Base-by-base conservation (phyloP, 192 early-diverging fungal genomes). In the Umbelopsis ramanniana region DNA sequence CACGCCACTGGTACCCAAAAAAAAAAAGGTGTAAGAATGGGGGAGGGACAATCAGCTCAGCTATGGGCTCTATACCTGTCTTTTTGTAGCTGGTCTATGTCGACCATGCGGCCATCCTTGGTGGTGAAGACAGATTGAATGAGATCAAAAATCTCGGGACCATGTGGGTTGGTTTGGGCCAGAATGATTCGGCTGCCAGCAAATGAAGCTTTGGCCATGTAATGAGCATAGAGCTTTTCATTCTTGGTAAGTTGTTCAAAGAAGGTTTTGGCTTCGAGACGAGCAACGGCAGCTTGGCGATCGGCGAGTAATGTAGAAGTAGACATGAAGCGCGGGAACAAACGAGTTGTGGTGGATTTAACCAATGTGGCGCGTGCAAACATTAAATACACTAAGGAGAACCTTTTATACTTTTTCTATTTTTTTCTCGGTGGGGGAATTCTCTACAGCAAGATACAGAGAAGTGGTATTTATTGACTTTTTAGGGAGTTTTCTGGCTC, bases 191-290 rank as follows among this genome's bases (percentile, higher is more conserved):
- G 76, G 29, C 82, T 68, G 43, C 87, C 88, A 4, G 73, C 85
- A 70, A 84, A 89, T n/a, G 82, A 70, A 21, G 88, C 88, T 21
- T 77, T 77, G 12, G 78, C 75, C 74, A 89, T 83, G 72, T 79
- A 80, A 67, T 89, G 87, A 6, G 81, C 85, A 74, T 89, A 89
- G 2, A 74, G 74, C 63, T 88, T 78, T 72, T 89, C 84, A 17
- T 74, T 75, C 17, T 71, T 54, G 11, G 81, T 55, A 17, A 89
- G 78, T 5, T 80, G 33, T 0, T 85, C 77, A 72, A 88, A 89
- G 69, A 82, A 84, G 46, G 74, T 67, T 43, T 77, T 83, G 52
- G 75, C 85, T 52, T 89, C 84, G 17, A 89, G 77, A 2, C 70
- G 46, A 70, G 76, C 76, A 53, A 89, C 70, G 15, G 88, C 87